Conservation (phyloP, 179 eudicot species). For the Nepenthes alata region DNA sequence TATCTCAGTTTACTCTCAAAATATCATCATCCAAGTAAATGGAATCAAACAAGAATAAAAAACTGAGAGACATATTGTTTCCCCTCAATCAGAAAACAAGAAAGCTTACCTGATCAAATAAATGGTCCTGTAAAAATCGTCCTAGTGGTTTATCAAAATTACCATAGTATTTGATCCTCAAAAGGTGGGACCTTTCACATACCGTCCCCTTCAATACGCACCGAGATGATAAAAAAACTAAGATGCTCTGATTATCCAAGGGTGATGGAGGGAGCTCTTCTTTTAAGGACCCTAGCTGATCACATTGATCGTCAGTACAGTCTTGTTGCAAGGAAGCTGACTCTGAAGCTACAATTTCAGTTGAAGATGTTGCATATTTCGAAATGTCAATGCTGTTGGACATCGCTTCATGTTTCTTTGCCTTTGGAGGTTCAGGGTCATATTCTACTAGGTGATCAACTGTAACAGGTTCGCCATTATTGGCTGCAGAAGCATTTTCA, state of each 20-base stretch:
- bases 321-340: constrained; percentile 26
- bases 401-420: constrained; percentile 9
- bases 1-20: background rate
- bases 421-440: constrained; percentile 13
- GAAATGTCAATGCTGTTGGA: constrained; percentile 13
- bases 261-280: constrained; percentile 87
- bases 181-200: constrained; percentile 90
- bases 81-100: background rate
- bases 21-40: background rate
- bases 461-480: constrained; percentile 9
- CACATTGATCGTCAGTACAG: constrained; percentile 18
- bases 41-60: background rate
- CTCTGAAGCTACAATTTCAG: constrained; percentile 16
- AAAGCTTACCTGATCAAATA: constrained; percentile 68
- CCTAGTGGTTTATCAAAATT: constrained; percentile 91
- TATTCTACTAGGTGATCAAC: constrained; percentile 13
- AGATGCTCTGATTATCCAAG: constrained; percentile 81
- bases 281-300: constrained; percentile 31
- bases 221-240: constrained; percentile 85
- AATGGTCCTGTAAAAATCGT: constrained; percentile 78
- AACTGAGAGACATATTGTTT: background rate
- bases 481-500: constrained; percentile 17
- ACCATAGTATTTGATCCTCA: constrained; percentile 91
- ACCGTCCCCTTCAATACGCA: constrained; percentile 98
- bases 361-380: constrained; percentile 10